Conservation (phyloP, 2,329 filamentous ascomycete species). For the Metarhizium humberi region DNA sequence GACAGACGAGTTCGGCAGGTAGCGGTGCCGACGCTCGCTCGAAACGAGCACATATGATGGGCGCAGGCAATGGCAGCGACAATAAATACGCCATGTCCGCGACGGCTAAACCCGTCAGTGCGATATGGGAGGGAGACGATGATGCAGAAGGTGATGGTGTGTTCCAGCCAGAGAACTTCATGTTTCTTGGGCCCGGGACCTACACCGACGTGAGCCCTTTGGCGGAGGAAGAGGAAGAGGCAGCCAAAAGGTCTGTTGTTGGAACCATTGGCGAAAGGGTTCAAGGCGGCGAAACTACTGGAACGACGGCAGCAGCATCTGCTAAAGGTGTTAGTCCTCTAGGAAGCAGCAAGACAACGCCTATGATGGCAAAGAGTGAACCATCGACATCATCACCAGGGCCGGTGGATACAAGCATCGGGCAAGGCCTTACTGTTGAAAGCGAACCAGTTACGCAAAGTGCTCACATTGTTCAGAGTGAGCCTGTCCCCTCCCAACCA, state of each 20-base stretch:
- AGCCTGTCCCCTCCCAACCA: conserved; percentile 7
- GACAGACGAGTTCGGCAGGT: conserved; percentile 16
- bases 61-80: conserved; percentile 2
- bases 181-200: conserved; percentile 39
- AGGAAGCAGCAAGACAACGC: conserved; percentile 20
- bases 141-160: conserved; percentile 25
- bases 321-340: conserved; percentile 19
- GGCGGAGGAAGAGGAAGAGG: conserved; percentile 27
- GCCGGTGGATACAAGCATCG: background rate
- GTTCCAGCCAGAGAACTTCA: conserved; percentile 43
- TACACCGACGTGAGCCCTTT: conserved; percentile 37
- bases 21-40: background rate
- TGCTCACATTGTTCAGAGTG: background rate
- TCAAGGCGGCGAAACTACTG: conserved; percentile 2
- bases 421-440: background rate
- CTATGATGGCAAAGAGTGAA: conserved; percentile 14
- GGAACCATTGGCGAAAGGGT: conserved; percentile 12
- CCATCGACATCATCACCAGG: background rate
- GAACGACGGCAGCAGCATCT: background rate
- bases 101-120: conserved; percentile 21
- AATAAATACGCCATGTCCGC: conserved; percentile 21
- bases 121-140: conserved; percentile 22
- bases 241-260: conserved; percentile 10
- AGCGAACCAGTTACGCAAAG: background rate
- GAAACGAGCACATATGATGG: conserved; percentile 1